A percentile compares a stretch with the other conserved stretches of the same genome.
These are phyloP conservation scores for Neoarthrinium moseri DNA, from an alignment of 2,329 filamentous ascomycete genomes.

Conservation along the genomic window DNA sequence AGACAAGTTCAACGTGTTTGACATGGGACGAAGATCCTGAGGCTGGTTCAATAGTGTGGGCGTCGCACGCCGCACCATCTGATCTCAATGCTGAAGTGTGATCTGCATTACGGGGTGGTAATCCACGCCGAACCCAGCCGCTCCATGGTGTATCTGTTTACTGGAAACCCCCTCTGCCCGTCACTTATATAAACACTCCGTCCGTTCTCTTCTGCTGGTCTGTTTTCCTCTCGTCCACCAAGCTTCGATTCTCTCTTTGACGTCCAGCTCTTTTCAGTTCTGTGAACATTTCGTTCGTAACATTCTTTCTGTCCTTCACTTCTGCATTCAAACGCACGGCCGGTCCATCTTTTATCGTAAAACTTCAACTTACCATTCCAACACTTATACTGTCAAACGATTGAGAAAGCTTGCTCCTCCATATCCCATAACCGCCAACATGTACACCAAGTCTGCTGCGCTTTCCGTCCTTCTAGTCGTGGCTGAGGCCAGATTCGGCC, in stretches of 20 bases:
- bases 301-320: slow-evolving; percentile 29
- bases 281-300: slow-evolving; percentile 35
- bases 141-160: background rate
- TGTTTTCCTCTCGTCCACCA: slow-evolving; percentile 17
- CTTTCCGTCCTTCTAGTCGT: slow-evolving; percentile 40
- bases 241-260: slow-evolving; percentile 18
- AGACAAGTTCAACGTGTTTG: slow-evolving; percentile 7
- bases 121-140: background rate
- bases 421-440: slow-evolving; percentile 26
- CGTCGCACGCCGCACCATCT: slow-evolving; percentile 9
- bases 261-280: slow-evolving; percentile 30
- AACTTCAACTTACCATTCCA: background rate
- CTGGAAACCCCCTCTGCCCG: background rate
- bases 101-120: slow-evolving; percentile 1
- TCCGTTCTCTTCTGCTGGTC: slow-evolving; percentile 10
- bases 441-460: slow-evolving; percentile 42
- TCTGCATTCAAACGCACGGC: slow-evolving; percentile 24
- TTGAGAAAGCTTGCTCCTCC: slow-evolving; percentile 9
- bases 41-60: no score
- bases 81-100: slow-evolving; percentile 6
- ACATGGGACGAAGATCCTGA: slow-evolving; percentile 6
- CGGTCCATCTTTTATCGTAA: slow-evolving; percentile 17
- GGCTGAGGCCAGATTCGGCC: slow-evolving; percentile 58
- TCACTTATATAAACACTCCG: slow-evolving; percentile 11
- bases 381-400: slow-evolving; percentile 8